These are phyloP conservation scores for Neltuma alba DNA, from an alignment of 306 rosid species.

Conservation along the genomic window DNA sequence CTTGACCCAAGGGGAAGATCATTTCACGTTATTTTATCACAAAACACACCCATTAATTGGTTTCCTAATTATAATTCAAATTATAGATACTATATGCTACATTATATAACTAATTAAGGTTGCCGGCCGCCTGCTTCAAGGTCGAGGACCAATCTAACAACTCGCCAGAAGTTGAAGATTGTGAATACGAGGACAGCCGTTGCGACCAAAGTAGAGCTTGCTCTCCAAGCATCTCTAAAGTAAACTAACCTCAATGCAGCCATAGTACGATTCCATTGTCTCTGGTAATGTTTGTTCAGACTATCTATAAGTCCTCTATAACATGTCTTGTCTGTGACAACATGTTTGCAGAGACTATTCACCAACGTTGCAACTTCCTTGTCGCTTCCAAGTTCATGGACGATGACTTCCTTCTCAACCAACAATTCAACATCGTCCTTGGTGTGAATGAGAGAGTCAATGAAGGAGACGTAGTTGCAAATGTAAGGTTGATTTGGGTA, in stretches of 20 bases:
- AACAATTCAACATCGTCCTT: too few relatives aligned
- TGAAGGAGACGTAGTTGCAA: too few relatives aligned
- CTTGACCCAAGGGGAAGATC: not conserved
- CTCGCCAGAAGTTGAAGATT: not conserved
- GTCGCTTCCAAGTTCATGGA: too few relatives aligned
- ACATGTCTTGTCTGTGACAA: not conserved
- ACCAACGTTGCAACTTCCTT: too few relatives aligned
- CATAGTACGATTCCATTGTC: not conserved
- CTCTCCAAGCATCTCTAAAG: not conserved
- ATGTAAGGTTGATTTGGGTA: too few relatives aligned
- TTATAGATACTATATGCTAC: too few relatives aligned
- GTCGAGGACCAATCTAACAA: not conserved
- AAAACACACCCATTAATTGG: too few relatives aligned
- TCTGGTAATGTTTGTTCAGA: not conserved
- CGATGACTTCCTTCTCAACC: too few relatives aligned
- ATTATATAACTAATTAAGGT: not conserved
- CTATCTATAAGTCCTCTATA: not conserved
- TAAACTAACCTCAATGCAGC: not conserved
- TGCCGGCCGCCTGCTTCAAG: not conserved
- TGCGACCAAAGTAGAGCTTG: not conserved
- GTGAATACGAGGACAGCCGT: not conserved
- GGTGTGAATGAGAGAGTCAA: too few relatives aligned
- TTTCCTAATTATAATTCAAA: too few relatives aligned
- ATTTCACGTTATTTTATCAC: not conserved
- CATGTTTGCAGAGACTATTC: too few relatives aligned